A percentile compares a stretch with the other conserved stretches of the same genome.
Conservation (phyloP, 352 stramenopile genomes). For the Globisporangium paroecandrum region DNA sequence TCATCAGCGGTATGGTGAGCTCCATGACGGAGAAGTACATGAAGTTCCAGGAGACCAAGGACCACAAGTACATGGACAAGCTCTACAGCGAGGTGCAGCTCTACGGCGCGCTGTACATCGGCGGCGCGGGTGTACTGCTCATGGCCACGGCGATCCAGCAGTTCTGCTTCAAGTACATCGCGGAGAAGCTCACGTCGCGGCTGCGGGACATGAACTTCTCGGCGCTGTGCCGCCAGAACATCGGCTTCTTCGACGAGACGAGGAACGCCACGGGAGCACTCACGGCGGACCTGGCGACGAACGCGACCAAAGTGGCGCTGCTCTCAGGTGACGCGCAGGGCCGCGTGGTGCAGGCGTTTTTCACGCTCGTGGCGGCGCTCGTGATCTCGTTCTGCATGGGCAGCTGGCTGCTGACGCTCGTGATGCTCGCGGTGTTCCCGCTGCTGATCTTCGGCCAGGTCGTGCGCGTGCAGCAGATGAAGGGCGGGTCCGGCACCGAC, state of each 20-base stretch:
- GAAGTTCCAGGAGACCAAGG: constrained; percentile 20
- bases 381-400: constrained; percentile 14
- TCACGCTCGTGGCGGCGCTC: constrained; percentile 27
- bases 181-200: constrained; percentile 47
- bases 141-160: constrained; percentile 30
- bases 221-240: constrained; percentile 39
- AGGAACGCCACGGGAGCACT: constrained; percentile 47
- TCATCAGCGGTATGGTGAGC: constrained; percentile 34
- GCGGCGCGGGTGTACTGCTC: constrained; percentile 28
- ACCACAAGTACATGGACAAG: constrained; percentile 20
- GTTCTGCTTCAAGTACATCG: constrained; percentile 43
- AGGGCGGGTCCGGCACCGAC: constrained; percentile 16
- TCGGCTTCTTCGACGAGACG: constrained; percentile 70
- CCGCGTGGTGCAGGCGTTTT: constrained; percentile 41
- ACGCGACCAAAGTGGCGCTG: constrained; percentile 44
- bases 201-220: constrained; percentile 47
- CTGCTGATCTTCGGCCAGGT: constrained; percentile 25
- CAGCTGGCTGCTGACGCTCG: constrained; percentile 20
- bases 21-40: constrained; percentile 34
- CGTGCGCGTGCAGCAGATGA: constrained; percentile 25
- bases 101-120: constrained; percentile 34
- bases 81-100: constrained; percentile 23
- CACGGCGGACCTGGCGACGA: constrained; percentile 47
- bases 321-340: constrained; percentile 39
- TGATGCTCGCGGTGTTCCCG: constrained; percentile 20